A percentile compares a stretch with the other conserved stretches of the same genome.
phyloP scores from a whole-genome alignment of 805 yeast species.

The Spathaspora girioi region DNA sequence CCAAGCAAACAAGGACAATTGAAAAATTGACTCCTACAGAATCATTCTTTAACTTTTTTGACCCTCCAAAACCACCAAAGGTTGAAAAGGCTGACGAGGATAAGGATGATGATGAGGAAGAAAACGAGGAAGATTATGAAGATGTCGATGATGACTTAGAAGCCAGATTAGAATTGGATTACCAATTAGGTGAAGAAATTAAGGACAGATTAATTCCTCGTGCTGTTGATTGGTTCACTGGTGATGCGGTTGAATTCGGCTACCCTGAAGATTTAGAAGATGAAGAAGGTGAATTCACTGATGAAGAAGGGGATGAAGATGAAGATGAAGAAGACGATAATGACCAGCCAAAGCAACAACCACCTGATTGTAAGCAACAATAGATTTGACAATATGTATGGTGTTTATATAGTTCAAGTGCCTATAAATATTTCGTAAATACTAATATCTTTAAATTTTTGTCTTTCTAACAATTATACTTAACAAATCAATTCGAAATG shows the following conservation, averaged over 20 bases:
- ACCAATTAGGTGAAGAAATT: slow-evolving; percentile 92
- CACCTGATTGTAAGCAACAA: slow-evolving; percentile 78
- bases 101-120: slow-evolving; percentile 42
- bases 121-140: slow-evolving; percentile 39
- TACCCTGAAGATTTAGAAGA: slow-evolving; percentile 51
- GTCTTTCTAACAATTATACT: too few species aligned
- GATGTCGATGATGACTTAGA: slow-evolving; percentile 70
- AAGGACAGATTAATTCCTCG: slow-evolving; percentile 95
- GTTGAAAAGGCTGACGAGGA: slow-evolving; percentile 43
- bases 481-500: too few species aligned
- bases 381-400: slow-evolving; percentile 16
- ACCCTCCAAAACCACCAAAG: slow-evolving; percentile 79
- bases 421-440: too few species aligned
- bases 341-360: slow-evolving; percentile 52
- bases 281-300: slow-evolving; percentile 54
- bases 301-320: slow-evolving; percentile 56
- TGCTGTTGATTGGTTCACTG: slow-evolving; percentile 98
- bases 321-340: slow-evolving; percentile 63
- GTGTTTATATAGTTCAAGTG: background rate
- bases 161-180: slow-evolving; percentile 83
- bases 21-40: slow-evolving; percentile 93
- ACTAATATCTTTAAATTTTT: too few species aligned
- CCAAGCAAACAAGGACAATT: slow-evolving; percentile 93
- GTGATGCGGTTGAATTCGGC: slow-evolving; percentile 81
- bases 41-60: slow-evolving; percentile 93